Conservation (phyloP, 2,329 filamentous ascomycete species). For the Xylariaceae sp. region DNA sequence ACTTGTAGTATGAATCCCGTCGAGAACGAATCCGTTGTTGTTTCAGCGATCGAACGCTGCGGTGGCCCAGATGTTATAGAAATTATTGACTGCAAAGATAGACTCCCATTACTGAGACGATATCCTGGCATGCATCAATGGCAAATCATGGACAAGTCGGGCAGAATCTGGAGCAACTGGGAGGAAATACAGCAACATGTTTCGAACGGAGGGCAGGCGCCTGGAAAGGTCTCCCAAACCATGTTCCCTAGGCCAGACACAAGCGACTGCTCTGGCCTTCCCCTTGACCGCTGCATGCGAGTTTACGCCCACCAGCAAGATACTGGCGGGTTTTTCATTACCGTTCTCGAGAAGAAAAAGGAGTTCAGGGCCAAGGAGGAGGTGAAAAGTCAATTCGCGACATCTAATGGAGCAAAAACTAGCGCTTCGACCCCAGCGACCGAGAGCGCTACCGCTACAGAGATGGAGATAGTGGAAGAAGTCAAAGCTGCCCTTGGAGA, state of each 20-base stretch:
- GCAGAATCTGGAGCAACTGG: slow-evolving; percentile 81
- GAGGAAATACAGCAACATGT: slow-evolving; percentile 77
- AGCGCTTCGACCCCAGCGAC: slow-evolving; percentile 27
- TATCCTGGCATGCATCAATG: slow-evolving; percentile 79
- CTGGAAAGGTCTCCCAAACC: slow-evolving; percentile 74
- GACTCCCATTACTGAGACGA: slow-evolving; percentile 79
- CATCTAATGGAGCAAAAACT: slow-evolving; percentile 26
- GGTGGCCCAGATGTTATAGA: slow-evolving; percentile 82
- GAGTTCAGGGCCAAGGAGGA: slow-evolving; percentile 84
- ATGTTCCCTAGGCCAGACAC: slow-evolving; percentile 78
- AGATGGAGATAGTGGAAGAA: slow-evolving; percentile 48
- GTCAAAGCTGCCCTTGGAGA: slow-evolving; percentile 41
- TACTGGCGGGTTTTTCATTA: slow-evolving; percentile 97
- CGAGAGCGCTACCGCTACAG: slow-evolving; percentile 29
- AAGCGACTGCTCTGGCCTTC: slow-evolving; percentile 66
- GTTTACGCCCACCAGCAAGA: slow-evolving; percentile 96
- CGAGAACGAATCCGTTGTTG: slow-evolving; percentile 93
- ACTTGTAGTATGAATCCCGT: slow-evolving; percentile 99
- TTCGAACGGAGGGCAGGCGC: slow-evolving; percentile 64
- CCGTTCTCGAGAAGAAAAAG: slow-evolving; percentile 87
- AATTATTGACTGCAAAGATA: slow-evolving; percentile 81
- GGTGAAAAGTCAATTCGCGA: slow-evolving; percentile 55
- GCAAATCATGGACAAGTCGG: slow-evolving; percentile 90
- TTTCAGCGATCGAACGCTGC: slow-evolving; percentile 86
- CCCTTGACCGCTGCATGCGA: slow-evolving; percentile 88